Percentiles rank a stretch among this genome's conserved stretches.
phyloP scores from a whole-genome alignment of 805 yeast genomes.

The Wickerhamiella alocasiicola region DNA sequence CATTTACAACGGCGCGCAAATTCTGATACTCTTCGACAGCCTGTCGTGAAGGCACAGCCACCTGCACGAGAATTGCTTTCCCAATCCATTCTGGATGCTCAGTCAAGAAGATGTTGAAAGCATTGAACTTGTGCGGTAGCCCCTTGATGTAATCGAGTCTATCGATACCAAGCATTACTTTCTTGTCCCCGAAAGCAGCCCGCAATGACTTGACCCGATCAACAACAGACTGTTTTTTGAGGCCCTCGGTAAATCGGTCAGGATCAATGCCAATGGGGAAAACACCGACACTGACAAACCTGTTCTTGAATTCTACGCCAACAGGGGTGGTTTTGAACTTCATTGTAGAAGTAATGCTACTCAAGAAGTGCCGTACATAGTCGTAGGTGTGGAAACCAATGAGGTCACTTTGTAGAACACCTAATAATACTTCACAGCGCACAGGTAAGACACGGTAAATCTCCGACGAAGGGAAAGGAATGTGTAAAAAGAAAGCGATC shows the following conservation, averaged over 20 bases:
- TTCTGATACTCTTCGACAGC: constrained; percentile 97
- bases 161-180: constrained; percentile 93
- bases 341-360: constrained; percentile 75
- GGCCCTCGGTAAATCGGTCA: constrained; percentile 73
- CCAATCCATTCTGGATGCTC: constrained; percentile 99
- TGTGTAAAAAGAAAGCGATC: constrained; percentile 88
- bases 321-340: constrained; percentile 78
- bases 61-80: constrained; percentile 87
- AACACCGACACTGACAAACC: constrained; percentile 80
- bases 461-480: constrained; percentile 96
- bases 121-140: constrained; percentile 93
- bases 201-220: constrained; percentile 52
- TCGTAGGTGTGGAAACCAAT: constrained; percentile 99
- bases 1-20: constrained; percentile 86
- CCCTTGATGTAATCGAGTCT: constrained; percentile 95
- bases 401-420: constrained; percentile 86
- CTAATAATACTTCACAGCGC: constrained; percentile 77
- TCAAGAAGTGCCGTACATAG: constrained; percentile 89
- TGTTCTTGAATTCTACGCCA: constrained; percentile 66
- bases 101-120: constrained; percentile 80
- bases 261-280: constrained; percentile 99
- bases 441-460: constrained; percentile 94
- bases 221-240: constrained; percentile 49
- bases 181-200: constrained; percentile 58
- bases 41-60: constrained; percentile 95